A percentile compares a stretch with the other conserved stretches of the same genome.
These are phyloP conservation scores for Candida khao-thaluensis DNA, from an alignment of 805 yeast genomes.

Conservation along the genomic window DNA sequence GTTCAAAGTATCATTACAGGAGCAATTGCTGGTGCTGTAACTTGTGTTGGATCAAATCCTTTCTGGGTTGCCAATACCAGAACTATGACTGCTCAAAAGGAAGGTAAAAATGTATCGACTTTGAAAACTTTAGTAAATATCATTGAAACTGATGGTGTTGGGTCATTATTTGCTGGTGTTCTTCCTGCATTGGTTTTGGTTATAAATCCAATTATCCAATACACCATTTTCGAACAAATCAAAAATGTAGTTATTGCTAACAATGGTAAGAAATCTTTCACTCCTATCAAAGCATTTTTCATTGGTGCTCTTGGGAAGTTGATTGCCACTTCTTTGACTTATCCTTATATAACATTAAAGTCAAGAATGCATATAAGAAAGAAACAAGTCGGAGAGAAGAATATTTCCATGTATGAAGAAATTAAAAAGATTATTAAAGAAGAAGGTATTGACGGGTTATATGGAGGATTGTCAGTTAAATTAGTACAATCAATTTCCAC, in stretches of 20 bases:
- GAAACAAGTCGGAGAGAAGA: conserved; percentile 24
- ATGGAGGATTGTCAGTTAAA: conserved; percentile 79
- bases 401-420: conserved; percentile 41
- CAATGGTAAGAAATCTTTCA: conserved; percentile 49
- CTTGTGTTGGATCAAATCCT: conserved; percentile 81
- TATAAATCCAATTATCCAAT: conserved; percentile 85
- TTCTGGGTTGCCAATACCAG: conserved; percentile 95
- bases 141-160: conserved; percentile 65
- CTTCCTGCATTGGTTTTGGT: conserved; percentile 86
- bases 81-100: conserved; percentile 60
- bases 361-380: conserved; percentile 78
- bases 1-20: conserved; percentile 73
- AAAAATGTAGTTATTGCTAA: conserved; percentile 60
- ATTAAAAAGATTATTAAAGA: conserved; percentile 57
- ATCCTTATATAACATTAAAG: conserved; percentile 88
- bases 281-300: conserved; percentile 75
- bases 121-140: conserved; percentile 60
- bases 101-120: conserved; percentile 35
- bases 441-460: conserved; percentile 77
- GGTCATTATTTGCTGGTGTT: conserved; percentile 77
- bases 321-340: conserved; percentile 83
- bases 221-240: conserved; percentile 86
- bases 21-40: conserved; percentile 82
- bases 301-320: conserved; percentile 89
- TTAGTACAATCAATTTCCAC: conserved; percentile 80